These are phyloP conservation scores for Apiospora saccharicola DNA, from an alignment of 2,329 filamentous ascomycete species.

Conservation along the genomic window DNA sequence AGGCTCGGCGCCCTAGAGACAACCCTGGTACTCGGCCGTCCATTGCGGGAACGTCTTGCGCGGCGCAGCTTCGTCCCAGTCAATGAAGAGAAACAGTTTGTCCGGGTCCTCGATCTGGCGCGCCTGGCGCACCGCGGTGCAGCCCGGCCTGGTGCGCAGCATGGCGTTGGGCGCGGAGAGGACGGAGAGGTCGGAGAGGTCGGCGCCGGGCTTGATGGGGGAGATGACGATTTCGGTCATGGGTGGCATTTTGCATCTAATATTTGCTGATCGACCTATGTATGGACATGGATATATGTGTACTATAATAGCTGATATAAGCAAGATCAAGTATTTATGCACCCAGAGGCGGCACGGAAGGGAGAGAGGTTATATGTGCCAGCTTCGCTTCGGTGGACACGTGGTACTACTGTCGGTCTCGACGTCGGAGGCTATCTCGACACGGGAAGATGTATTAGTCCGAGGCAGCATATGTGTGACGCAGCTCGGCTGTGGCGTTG, in stretches of 20 bases:
- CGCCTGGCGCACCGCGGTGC: slow-evolving; percentile 33
- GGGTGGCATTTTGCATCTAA: slow-evolving; percentile 39
- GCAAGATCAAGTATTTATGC: too few relatives aligned
- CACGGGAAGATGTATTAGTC: too few relatives aligned
- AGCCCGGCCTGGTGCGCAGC: slow-evolving; percentile 33
- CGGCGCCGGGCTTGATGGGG: slow-evolving; percentile 28
- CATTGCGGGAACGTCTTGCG: slow-evolving; percentile 26
- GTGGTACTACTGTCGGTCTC: too few relatives aligned
- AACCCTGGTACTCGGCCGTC: neutral
- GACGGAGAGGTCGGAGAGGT: slow-evolving; percentile 26
- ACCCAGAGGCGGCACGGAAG: too few relatives aligned
- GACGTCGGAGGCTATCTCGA: too few relatives aligned
- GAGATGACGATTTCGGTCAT: slow-evolving; percentile 37
- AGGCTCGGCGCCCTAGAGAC: neutral
- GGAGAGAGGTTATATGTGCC: too few relatives aligned
- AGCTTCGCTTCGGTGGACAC: too few relatives aligned
- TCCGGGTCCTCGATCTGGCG: slow-evolving; percentile 28
- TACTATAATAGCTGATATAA: too few relatives aligned
- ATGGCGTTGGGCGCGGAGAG: neutral
- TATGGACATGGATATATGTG: too few relatives aligned
- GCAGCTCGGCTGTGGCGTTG: too few relatives aligned
- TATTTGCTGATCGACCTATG: too few relatives aligned
- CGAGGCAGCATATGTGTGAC: too few relatives aligned
- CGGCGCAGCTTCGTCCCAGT: slow-evolving; percentile 34
- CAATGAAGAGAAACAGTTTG: slow-evolving; percentile 33